Base-by-base conservation (phyloP, 2,329 filamentous ascomycete genomes). In the Fusarium humuli region DNA sequence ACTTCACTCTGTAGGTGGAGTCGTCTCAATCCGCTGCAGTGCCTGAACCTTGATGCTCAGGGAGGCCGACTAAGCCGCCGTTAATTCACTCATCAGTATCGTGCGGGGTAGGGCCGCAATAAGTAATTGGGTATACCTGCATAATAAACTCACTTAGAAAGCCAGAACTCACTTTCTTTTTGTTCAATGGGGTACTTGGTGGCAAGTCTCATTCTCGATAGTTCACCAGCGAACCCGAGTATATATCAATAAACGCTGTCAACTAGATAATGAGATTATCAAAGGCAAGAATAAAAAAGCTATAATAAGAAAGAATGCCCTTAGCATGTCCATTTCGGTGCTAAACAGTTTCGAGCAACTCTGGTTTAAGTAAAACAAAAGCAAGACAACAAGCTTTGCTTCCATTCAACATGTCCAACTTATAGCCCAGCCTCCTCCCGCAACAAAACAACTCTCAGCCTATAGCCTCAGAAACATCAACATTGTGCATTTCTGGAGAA, bases 171-270 rank as follows among this genome's bases (percentile, higher is more conserved):
- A 37, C 3, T n/a, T 37, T 47, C 13, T 7, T 7, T 4, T 41
- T 18, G 5, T 37, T 9, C 12, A 37, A n/a, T 6, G 16, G 16
- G 9, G 0, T 18, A 9, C 20, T 30, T 7, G 0, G 20, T 9
- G 34, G 3, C 25, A 8, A 10, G 32, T 8, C 8, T 34, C 32
- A 7, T 18, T 34, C 5, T 7, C 7, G 16, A 18, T 7, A 10
- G 32, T 32, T 16, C 8, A 34, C 32, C 32, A 32, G 30, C 30
- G 7, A 14, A 3, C 14, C 3, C 13, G 18, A 14, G 0, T 34
- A 18, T 9, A 16, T 34, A 9, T 22, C 4, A 22, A 22, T 4
- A 22, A 22, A 22, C 4, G 22, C 4, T 22, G 22, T 22, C n/a
- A n/a, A 22, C 22, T 4, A 22, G 22, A 22, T 22, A 22, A 22